Percentiles rank a stretch among this genome's conserved stretches.
These are phyloP conservation scores for Letharia columbiana DNA, from an alignment of 495 filamentous ascomycete species.

Conservation along the genomic window DNA sequence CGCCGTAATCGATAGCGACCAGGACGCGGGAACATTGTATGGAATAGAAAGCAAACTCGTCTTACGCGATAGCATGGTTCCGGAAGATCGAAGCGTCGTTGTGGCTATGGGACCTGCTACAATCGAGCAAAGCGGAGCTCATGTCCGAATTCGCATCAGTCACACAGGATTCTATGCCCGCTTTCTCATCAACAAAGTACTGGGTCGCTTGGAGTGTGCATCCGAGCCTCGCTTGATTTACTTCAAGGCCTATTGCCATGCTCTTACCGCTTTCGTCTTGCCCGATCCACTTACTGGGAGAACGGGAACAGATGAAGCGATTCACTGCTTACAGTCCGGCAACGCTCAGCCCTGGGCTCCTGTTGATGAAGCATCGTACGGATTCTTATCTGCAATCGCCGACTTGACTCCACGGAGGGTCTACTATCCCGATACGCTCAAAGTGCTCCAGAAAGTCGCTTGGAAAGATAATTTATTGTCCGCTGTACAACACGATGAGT, in stretches of 20 bases:
- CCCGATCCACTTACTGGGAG: slow-evolving; percentile 47
- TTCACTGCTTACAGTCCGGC: slow-evolving; percentile 43
- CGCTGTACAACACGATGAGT: slow-evolving; percentile 49
- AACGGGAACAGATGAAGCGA: slow-evolving; percentile 55
- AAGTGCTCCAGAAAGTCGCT: slow-evolving; percentile 40
- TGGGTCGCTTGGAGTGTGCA: slow-evolving; percentile 37
- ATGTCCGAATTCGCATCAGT: slow-evolving; percentile 36
- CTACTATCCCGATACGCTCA: slow-evolving; percentile 48
- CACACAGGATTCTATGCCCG: slow-evolving; percentile 31
- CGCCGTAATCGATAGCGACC: slow-evolving; percentile 46
- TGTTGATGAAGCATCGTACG: slow-evolving; percentile 35
- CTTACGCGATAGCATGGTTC: slow-evolving; percentile 29
- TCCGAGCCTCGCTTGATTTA: slow-evolving; percentile 14
- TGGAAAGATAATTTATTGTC: slow-evolving; percentile 40
- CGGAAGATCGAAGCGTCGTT: slow-evolving; percentile 37
- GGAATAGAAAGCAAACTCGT: slow-evolving; percentile 49
- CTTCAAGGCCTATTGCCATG: slow-evolving; percentile 49
- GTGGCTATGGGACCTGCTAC: slow-evolving; percentile 41
- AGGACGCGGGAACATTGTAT: slow-evolving; percentile 43
- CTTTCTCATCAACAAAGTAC: slow-evolving; percentile 40
- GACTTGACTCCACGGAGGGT: slow-evolving; percentile 41
- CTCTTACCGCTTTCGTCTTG: slow-evolving; percentile 50
- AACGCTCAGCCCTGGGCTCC: slow-evolving; percentile 44
- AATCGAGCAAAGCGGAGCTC: slow-evolving; percentile 25
- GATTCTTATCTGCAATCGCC: slow-evolving; percentile 38